Evolutionary conservation across 164 flowering plant species (phyloP).

Genomic region (Vitis riparia): DNA sequence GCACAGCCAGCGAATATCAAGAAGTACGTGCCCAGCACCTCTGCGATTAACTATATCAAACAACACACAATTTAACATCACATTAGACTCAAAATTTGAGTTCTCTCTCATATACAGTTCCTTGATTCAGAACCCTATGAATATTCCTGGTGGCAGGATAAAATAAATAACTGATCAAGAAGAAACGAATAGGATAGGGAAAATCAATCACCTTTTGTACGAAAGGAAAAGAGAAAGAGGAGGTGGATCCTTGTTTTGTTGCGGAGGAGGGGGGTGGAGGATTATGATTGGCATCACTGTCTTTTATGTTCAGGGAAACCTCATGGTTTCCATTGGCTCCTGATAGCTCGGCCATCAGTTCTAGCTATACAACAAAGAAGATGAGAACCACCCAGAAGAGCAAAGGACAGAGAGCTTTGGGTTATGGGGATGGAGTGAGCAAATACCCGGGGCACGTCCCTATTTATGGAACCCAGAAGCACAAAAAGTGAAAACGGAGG

Average conservation of each 20-base stretch:
- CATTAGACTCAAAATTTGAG: neutral
- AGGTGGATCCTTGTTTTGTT: neutral
- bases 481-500: neutral
- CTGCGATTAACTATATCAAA: conserved; percentile 52
- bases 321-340: conserved; percentile 16
- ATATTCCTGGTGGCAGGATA: neutral
- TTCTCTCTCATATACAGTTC: neutral
- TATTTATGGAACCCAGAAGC: too few relatives aligned
- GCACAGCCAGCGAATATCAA: conserved; percentile 63
- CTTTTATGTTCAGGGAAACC: conserved; percentile 19
- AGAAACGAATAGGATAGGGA: neutral
- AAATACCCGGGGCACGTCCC: too few relatives aligned
- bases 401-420: too few relatives aligned
- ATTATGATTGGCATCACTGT: neutral
- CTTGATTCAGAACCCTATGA: neutral
- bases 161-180: neutral
- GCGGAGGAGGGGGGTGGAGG: conserved; percentile 1
- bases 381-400: too few relatives aligned
- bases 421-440: too few relatives aligned
- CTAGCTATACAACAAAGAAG: too few relatives aligned
- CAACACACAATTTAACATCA: too few relatives aligned
- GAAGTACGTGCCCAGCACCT: conserved; percentile 57
- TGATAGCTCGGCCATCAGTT: conserved; percentile 29
- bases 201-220: conserved; percentile 35
- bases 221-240: conserved; percentile 35